Evolutionary conservation across 257 asterid species (phyloP), one percentile per base, ranked within the genome.

Genomic region (Capsicum pubescens): DNA sequence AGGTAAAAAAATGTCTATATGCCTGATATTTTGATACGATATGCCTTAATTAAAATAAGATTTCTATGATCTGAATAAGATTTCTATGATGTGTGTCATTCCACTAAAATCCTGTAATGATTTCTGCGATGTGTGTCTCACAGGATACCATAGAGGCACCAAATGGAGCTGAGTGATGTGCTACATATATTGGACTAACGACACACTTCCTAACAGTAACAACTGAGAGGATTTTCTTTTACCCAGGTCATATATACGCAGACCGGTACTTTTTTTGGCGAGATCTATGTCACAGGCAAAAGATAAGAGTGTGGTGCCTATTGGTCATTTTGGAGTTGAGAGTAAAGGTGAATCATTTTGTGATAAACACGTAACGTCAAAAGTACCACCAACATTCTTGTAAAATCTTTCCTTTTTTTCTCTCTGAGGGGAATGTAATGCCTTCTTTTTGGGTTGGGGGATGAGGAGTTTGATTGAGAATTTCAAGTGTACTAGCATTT

Each of bases 71-170:
- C 32, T 26, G 70, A 19, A 52, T 15, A 19, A 8, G 56, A 26
- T 60, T 54, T 61, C 13, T 48, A 14, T 55, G 32, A 81, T 67
- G 3, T 52, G 67, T 35, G 13, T 35, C 17, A 5, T 7, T 10
- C 56, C 19, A 10, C 66, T 48, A 36, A 84, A 79, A 52, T 21
- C 59, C 36, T 44, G 48, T 67, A 14, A 67, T 46, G 5, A 12
- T 52, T 15, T 42, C 79, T 42, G 9, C 67, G 50, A 82, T 82
- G 48, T 82, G 60, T 69, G 77, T 85, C 86, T 85, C 59, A 42
- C 93, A 92, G 94, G 94, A 88, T 68, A 60, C 82, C 46, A 36
- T 79, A 67, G 89, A 61, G 66, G 84, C 86, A 69, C 82, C 88
- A 74, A 90, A 57, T 89, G 90, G 74, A 79, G 88, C 82, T 90